Evolutionary conservation across 257 asterid genomes (phyloP).

Genomic region (Scutellaria minor): DNA sequence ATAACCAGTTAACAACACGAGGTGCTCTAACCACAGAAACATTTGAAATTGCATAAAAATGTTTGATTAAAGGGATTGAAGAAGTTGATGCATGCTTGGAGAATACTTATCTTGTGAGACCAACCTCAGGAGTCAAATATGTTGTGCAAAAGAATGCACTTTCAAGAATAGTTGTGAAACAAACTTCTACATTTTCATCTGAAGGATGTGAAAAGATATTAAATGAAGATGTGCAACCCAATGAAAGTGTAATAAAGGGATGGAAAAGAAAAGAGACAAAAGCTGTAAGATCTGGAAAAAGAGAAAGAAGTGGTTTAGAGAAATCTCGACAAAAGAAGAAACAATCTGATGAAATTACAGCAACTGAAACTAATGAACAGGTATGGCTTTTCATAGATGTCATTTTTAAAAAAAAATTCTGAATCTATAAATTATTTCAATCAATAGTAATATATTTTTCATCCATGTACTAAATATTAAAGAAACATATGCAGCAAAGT

Average conservation of each 20-base stretch:
- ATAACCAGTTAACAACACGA: neutral
- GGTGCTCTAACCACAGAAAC: neutral
- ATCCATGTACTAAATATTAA: neutral
- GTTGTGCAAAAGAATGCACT: neutral
- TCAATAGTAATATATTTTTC: neutral
- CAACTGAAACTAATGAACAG: neutral
- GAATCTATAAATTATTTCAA: neutral
- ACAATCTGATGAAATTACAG: neutral
- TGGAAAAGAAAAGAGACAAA: neutral
- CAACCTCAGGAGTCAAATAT: neutral
- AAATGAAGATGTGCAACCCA: neutral
- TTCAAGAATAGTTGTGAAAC: neutral
- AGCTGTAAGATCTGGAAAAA: neutral
- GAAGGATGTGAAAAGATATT: neutral
- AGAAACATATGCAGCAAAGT: neutral
- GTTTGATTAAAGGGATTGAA: neutral
- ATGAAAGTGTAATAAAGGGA: neutral
- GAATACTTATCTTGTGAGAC: neutral
- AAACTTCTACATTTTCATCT: neutral
- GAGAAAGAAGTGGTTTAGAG: neutral
- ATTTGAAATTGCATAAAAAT: neutral
- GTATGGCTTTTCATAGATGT: neutral
- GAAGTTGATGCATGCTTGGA: constrained; percentile 9
- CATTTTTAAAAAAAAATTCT: neutral
- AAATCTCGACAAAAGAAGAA: neutral